These are phyloP conservation scores for Solanum chmielewskii DNA, from an alignment of 257 asterid species.

Conservation along the genomic window DNA sequence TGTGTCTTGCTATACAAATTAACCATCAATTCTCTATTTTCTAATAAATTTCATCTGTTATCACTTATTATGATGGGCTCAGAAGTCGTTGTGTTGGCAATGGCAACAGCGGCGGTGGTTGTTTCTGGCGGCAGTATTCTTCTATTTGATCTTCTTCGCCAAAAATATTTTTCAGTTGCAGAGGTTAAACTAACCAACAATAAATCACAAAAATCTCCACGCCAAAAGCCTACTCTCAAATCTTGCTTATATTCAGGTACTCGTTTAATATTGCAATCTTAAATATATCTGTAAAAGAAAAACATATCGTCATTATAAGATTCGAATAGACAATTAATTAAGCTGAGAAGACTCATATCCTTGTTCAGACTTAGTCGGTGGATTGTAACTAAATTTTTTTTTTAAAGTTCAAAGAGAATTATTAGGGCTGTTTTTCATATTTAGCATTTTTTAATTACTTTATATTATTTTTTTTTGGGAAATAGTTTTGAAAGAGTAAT, in stretches of 20 bases:
- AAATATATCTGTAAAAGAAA: no score
- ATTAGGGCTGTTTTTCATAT: no score
- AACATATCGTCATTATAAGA: no score
- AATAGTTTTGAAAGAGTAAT: background rate
- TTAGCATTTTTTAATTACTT: no score
- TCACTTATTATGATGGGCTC: conserved; percentile 25
- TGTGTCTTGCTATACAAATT: background rate
- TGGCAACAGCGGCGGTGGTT: conserved; percentile 46
- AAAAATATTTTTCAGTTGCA: conserved; percentile 15
- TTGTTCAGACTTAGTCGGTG: no score
- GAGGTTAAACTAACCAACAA: background rate
- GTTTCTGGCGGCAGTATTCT: conserved; percentile 66
- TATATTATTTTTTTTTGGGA: no score
- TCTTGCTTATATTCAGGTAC: conserved; percentile 67
- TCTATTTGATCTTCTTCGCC: conserved; percentile 44
- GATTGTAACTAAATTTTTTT: no score
- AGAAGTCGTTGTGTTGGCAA: conserved; percentile 60
- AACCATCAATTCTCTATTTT: background rate
- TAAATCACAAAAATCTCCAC: background rate
- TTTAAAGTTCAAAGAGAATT: no score
- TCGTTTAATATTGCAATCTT: background rate
- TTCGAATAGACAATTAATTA: no score
- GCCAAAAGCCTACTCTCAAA: conserved; percentile 7
- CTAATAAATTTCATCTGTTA: background rate
- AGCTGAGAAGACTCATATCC: no score